A percentile compares a stretch with the other conserved stretches of the same genome.
Conservation (phyloP, 495 filamentous ascomycete genomes). For the Sordaria brevicollis region DNA sequence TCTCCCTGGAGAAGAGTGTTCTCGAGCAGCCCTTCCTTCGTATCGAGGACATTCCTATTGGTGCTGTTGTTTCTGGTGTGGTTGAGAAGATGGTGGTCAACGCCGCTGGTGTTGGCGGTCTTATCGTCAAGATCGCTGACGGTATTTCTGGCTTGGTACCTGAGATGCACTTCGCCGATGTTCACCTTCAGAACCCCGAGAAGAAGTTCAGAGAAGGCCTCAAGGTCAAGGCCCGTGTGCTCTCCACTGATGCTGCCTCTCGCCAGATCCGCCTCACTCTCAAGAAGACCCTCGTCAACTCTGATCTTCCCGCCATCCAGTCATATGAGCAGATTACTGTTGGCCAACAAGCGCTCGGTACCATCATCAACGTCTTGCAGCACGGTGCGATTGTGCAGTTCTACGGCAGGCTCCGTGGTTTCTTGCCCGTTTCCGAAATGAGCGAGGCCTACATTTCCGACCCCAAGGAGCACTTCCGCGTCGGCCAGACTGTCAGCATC, state of each 20-base stretch:
- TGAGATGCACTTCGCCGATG: conserved; percentile 79
- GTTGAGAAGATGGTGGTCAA: conserved; percentile 76
- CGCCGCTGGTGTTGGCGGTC: conserved; percentile 58
- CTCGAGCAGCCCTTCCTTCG: conserved; percentile 83
- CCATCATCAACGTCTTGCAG: conserved; percentile 64
- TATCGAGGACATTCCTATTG: conserved; percentile 77
- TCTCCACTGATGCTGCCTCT: conserved; percentile 68
- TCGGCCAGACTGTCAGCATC: conserved; percentile 84
- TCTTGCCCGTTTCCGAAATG: conserved; percentile 91
- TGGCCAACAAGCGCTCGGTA: conserved; percentile 70
- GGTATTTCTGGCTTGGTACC: conserved; percentile 80
- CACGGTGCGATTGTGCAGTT: conserved; percentile 88
- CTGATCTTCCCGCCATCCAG: conserved; percentile 62
- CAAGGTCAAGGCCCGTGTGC: conserved; percentile 69
- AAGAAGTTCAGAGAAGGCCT: conserved; percentile 88
- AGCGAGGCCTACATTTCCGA: conserved; percentile 91
- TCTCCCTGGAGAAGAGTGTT: conserved; percentile 71
- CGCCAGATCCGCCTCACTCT: conserved; percentile 77
- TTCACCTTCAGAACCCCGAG: conserved; percentile 81
- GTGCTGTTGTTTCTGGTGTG: conserved; percentile 70
- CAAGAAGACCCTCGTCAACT: conserved; percentile 91
- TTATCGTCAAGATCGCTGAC: conserved; percentile 75
- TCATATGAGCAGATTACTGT: conserved; percentile 59
- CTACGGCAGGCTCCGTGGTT: conserved; percentile 71
- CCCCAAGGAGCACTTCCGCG: conserved; percentile 75